Percentiles rank a stretch among this genome's conserved stretches.
phyloP scores from a whole-genome alignment of 192 early-diverging fungal species.

The Hyaloraphidium curvatum region DNA sequence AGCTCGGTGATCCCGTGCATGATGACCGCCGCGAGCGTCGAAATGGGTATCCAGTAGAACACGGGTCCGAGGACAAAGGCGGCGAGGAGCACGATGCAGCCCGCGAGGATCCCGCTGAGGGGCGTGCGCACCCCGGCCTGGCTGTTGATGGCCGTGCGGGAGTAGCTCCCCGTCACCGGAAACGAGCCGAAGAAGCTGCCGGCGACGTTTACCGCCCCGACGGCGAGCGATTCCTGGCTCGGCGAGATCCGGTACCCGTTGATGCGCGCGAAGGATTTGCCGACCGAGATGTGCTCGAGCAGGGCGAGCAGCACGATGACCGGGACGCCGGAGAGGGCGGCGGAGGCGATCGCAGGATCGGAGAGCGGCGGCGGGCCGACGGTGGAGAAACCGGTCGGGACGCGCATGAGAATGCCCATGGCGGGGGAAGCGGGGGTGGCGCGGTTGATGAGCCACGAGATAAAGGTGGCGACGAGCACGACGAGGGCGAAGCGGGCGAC shows the following conservation, averaged over 20 bases:
- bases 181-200: conserved; percentile 74
- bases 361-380: too few relatives aligned
- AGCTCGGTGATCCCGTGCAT: conserved; percentile 66
- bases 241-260: conserved; percentile 66
- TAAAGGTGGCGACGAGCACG: conserved; percentile 50
- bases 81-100: neutral
- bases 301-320: conserved; percentile 54
- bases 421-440: conserved; percentile 10
- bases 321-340: conserved; percentile 28
- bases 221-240: conserved; percentile 77
- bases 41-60: neutral
- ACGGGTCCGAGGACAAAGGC: neutral
- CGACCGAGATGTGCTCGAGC: conserved; percentile 79
- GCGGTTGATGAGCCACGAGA: conserved; percentile 44
- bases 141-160: conserved; percentile 77
- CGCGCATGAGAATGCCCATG: neutral
- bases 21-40: conserved; percentile 41
- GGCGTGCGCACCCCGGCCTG: conserved; percentile 38
- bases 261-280: conserved; percentile 65
- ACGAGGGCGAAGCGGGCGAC: conserved; percentile 35
- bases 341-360: conserved; percentile 22
- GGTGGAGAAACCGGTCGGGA: too few relatives aligned
- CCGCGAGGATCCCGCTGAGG: neutral
- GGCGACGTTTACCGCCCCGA: conserved; percentile 68
- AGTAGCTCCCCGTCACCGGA: conserved; percentile 87